Evolutionary conservation across 2,329 filamentous ascomycete species (phyloP).

Genomic region (Neonectria faginata): DNA sequence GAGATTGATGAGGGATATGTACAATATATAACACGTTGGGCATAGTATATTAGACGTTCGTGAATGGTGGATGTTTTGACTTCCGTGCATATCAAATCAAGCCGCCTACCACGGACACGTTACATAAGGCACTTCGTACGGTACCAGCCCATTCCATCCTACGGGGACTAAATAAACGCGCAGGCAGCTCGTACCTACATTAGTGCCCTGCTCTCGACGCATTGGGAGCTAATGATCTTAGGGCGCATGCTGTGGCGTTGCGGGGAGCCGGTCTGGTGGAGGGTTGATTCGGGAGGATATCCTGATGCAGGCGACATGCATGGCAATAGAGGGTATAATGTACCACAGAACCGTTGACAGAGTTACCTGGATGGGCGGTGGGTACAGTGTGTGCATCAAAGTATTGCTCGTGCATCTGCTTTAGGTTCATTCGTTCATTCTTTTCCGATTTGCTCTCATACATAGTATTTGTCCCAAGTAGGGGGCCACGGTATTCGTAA

Average conservation of each 20-base stretch:
- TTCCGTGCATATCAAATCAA: conserved; percentile 14
- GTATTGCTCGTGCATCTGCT: neutral
- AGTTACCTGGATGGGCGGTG: too few relatives aligned
- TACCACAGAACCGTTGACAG: neutral
- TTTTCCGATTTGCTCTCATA: neutral
- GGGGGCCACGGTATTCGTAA: neutral
- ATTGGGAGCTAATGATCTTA: conserved; percentile 23
- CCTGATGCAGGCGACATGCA: neutral
- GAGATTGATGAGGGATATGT: neutral
- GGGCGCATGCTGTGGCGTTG: conserved; percentile 16
- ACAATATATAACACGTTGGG: neutral
- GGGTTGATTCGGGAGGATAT: neutral
- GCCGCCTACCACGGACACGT: neutral
- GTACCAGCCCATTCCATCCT: neutral
- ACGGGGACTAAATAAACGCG: conserved; percentile 21
- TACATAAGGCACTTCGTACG: neutral
- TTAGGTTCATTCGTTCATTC: neutral
- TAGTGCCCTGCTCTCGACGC: conserved; percentile 30
- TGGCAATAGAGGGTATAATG: neutral
- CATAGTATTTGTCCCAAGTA: too few relatives aligned
- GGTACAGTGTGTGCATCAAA: too few relatives aligned
- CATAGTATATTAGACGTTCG: neutral
- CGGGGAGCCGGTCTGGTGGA: conserved; percentile 3
- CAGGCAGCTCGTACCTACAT: conserved; percentile 42
- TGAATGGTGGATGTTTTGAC: conserved; percentile 26